Evolutionary conservation across 2,329 filamentous ascomycete genomes (phyloP), one percentile per base, ranked within the genome.

Genomic region (Sporothrix protearum): DNA sequence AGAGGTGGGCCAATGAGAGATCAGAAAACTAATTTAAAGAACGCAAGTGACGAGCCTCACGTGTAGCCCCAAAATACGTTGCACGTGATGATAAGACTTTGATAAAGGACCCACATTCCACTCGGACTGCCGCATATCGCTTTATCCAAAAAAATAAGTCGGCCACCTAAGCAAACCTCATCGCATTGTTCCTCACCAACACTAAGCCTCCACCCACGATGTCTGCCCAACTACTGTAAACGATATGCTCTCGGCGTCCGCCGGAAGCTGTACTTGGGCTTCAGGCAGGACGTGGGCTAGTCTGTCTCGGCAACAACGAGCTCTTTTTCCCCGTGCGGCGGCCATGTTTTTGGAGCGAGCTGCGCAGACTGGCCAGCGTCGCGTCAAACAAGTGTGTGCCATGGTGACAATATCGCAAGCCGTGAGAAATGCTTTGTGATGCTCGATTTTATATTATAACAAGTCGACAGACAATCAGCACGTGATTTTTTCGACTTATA

Each of bases 301-400:
- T 93, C 83, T 0, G 87, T 89, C 80, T 93, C 91, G 0, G 88
- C 89, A 3, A 93, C 87, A n/a, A 90, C 81, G 6, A 93, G 81
- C 51, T 88, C 83, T 80, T 93, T 93, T 93, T 9, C 84, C 84
- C 82, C 88, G 93, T 3, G 82, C 85, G 55, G 79, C 83, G 14
- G 85, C 86, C 83, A 93, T 85, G 71, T 88, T 88, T 88, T 4
- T 77, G 82, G 71, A 93, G 77, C 19, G 83, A 86, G 0, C 81
- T 81, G 76, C 85, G 82, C 45, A 93, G 83, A 10, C 83, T 82
- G 0, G 85, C 79, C 0, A 92, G 82, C 0, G 87, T 90, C 0
- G 90, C 90, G 0, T 25, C 42, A 47, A 47, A 47, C 39, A 47
- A 19, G 16, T 47, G 12, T 47, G 42, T 47, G 12, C 42, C 42